Percentiles rank a stretch among this genome's conserved stretches.
Evolutionary conservation across 768 basidiomycete genomes (phyloP).

Genomic region (Agaricus subrufescens): DNA sequence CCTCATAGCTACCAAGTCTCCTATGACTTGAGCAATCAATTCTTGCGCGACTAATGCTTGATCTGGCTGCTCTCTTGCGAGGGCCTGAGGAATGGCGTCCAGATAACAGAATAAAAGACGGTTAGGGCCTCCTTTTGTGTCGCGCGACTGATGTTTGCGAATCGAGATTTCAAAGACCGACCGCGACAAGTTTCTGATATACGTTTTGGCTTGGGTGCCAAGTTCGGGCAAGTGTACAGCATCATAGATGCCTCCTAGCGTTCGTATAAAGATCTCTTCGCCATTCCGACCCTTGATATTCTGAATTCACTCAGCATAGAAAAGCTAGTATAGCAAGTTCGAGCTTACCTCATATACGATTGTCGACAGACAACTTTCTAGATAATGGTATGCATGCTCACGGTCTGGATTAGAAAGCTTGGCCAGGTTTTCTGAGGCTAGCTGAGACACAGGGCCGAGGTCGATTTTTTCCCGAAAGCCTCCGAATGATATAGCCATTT

Average conservation of each 20-base stretch:
- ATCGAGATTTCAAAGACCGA: slow-evolving; percentile 76
- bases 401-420: slow-evolving; percentile 48
- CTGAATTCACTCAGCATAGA: slow-evolving; percentile 30
- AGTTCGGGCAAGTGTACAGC: slow-evolving; percentile 67
- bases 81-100: slow-evolving; percentile 74
- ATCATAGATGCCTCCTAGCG: slow-evolving; percentile 76
- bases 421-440: slow-evolving; percentile 61
- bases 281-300: slow-evolving; percentile 69
- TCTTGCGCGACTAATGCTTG: slow-evolving; percentile 58
- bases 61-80: slow-evolving; percentile 61
- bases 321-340: not conserved
- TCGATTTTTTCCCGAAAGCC: slow-evolving; percentile 61
- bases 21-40: slow-evolving; percentile 58
- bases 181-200: slow-evolving; percentile 63
- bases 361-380: slow-evolving; percentile 68
- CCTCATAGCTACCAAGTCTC: slow-evolving; percentile 59
- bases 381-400: slow-evolving; percentile 55
- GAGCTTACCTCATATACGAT: slow-evolving; percentile 71
- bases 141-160: slow-evolving; percentile 49
- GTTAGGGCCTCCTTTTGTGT: slow-evolving; percentile 52
- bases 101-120: slow-evolving; percentile 63
- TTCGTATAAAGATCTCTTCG: slow-evolving; percentile 65
- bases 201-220: slow-evolving; percentile 63
- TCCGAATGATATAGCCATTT: slow-evolving; percentile 68
- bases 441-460: slow-evolving; percentile 55